phyloP scores from a whole-genome alignment of 495 filamentous ascomycete genomes.

The Hypoxylon crocopeplum region DNA sequence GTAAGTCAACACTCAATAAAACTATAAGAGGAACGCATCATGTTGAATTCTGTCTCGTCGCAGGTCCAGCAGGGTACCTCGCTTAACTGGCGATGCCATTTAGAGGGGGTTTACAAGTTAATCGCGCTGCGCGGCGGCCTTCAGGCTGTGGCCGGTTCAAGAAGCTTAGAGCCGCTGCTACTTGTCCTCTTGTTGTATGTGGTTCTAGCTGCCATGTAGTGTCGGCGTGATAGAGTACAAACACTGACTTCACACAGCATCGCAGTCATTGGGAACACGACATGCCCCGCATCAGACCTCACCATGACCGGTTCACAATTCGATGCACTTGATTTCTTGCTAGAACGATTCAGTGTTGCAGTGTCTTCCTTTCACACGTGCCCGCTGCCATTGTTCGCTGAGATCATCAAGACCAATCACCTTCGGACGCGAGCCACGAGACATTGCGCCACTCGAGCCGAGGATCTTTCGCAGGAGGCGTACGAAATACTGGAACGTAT shows the following conservation, averaged over 20 bases:
- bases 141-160: conserved; percentile 1
- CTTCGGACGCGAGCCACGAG: conserved; percentile 28
- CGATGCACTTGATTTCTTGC: conserved; percentile 23
- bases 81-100: conserved; percentile 42
- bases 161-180: conserved; percentile 30
- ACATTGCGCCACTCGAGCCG: not conserved
- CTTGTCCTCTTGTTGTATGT: conserved; percentile 40
- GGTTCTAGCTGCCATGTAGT: not conserved
- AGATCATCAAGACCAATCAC: conserved; percentile 40
- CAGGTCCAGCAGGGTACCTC: conserved; percentile 42
- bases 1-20: conserved; percentile 16
- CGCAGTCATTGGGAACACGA: conserved; percentile 42
- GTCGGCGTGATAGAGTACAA: not conserved
- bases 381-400: conserved; percentile 23
- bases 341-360: conserved; percentile 19
- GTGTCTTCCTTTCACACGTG: conserved; percentile 33
- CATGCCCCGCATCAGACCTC: conserved; percentile 39
- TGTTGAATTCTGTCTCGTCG: not conserved
- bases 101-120: conserved; percentile 39
- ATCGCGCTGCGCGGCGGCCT: conserved; percentile 43
- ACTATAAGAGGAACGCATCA: not conserved
- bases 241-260: conserved; percentile 23
- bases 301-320: conserved; percentile 17
- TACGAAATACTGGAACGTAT: conserved; percentile 31
- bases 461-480: conserved; percentile 12